Conservation (phyloP, 768 basidiomycete genomes). For the Chalciporus piperatus region DNA sequence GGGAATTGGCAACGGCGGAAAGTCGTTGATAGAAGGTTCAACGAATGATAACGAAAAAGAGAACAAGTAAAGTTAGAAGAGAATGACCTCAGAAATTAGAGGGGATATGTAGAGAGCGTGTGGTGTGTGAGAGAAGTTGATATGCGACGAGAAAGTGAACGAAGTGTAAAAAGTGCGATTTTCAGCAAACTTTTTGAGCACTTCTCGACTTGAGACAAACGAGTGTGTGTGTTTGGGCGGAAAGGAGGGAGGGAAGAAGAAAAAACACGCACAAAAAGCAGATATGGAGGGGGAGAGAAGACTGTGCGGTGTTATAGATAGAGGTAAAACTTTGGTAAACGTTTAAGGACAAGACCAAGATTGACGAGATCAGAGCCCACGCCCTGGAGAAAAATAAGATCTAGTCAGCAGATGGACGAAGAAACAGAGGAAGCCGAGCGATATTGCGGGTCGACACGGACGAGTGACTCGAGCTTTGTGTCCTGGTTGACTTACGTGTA, state of each 20-base stretch:
- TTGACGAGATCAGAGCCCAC: slow-evolving; percentile 33
- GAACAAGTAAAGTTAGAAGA: slow-evolving; percentile 54
- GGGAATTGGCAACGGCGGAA: slow-evolving; percentile 50
- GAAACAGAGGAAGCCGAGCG: neutral
- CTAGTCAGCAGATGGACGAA: slow-evolving; percentile 6
- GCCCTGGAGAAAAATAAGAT: slow-evolving; percentile 12
- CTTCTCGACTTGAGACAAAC: slow-evolving; percentile 27
- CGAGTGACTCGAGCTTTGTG: neutral
- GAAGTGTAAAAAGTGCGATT: slow-evolving; percentile 28
- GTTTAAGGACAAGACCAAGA: slow-evolving; percentile 33
- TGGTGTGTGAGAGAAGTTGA: slow-evolving; percentile 29
- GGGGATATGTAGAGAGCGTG: slow-evolving; percentile 45
- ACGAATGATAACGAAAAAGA: slow-evolving; percentile 43
- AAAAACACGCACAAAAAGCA: slow-evolving; percentile 43
- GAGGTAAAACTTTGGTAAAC: slow-evolving; percentile 33
- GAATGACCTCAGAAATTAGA: slow-evolving; percentile 39
- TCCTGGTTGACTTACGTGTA: slow-evolving; percentile 22
- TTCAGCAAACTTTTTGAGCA: slow-evolving; percentile 27
- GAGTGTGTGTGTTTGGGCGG: slow-evolving; percentile 31
- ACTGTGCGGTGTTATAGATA: slow-evolving; percentile 41
- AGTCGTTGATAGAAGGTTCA: slow-evolving; percentile 34
- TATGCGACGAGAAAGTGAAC: slow-evolving; percentile 23
- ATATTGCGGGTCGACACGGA: neutral
- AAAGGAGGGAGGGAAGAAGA: slow-evolving; percentile 22
- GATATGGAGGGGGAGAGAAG: slow-evolving; percentile 28